Conservation (phyloP, 1,284 basidiomycete genomes). For the Pseudozyma flocculosa region DNA sequence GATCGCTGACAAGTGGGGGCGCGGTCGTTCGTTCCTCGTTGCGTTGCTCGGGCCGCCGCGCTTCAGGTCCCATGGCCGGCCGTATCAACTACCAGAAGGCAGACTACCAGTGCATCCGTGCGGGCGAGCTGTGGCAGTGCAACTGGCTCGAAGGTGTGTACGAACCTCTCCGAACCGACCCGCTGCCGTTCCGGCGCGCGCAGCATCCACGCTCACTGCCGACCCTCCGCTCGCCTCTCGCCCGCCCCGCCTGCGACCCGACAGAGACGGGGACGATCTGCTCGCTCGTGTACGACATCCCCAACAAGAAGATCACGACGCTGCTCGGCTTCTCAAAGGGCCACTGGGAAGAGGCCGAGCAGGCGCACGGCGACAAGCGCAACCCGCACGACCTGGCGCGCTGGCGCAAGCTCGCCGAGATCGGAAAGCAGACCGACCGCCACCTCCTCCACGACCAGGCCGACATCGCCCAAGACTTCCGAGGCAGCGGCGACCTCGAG, state of each 20-base stretch:
- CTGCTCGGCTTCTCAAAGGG: slow-evolving; percentile 55
- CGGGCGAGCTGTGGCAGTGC: slow-evolving; percentile 44
- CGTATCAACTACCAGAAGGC: slow-evolving; percentile 55
- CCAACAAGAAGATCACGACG: slow-evolving; percentile 48
- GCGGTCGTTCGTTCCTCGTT: too few species aligned
- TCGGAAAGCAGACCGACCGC: slow-evolving; percentile 50
- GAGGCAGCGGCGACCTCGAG: slow-evolving; percentile 47
- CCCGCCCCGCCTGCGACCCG: background rate
- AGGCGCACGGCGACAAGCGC: slow-evolving; percentile 55
- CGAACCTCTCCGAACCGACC: too few species aligned
- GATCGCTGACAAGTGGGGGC: too few species aligned
- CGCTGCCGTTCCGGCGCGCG: background rate
- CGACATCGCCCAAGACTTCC: slow-evolving; percentile 43
- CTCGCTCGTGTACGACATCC: slow-evolving; percentile 52
- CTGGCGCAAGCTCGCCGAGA: slow-evolving; percentile 52
- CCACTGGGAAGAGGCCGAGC: slow-evolving; percentile 54
- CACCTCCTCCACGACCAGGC: slow-evolving; percentile 55
- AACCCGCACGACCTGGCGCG: slow-evolving; percentile 52
- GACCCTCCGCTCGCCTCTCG: too few species aligned
- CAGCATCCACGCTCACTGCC: too few species aligned
- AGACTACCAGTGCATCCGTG: slow-evolving; percentile 52
- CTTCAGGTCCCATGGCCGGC: slow-evolving; percentile 54
- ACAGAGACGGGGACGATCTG: slow-evolving; percentile 56
- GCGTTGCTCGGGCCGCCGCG: too few species aligned
- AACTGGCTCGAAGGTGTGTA: slow-evolving; percentile 49